phyloP scores from a whole-genome alignment of 2,329 filamentous ascomycete genomes.

The Ascomycota sp. region DNA sequence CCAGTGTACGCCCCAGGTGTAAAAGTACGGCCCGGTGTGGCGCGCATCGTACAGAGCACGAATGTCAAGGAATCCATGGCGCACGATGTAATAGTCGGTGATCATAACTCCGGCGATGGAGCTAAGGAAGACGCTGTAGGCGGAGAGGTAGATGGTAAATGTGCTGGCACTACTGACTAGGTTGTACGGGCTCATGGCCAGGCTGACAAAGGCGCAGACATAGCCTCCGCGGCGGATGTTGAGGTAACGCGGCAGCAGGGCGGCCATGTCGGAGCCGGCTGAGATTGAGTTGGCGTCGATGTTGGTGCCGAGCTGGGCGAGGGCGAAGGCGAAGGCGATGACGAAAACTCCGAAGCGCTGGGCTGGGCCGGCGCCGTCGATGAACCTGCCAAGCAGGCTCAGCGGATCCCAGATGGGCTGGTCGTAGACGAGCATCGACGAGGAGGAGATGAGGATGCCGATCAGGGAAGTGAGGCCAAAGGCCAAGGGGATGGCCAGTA shows the following conservation, averaged over 20 bases:
- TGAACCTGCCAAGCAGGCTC: conserved; percentile 42
- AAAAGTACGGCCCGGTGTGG: conserved; percentile 51
- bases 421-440: conserved; percentile 45
- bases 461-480: conserved; percentile 73
- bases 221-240: conserved; percentile 78
- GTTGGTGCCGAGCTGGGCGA: conserved; percentile 72
- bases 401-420: conserved; percentile 57
- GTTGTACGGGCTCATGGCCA: conserved; percentile 77
- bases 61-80: conserved; percentile 61
- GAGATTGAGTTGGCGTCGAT: conserved; percentile 76
- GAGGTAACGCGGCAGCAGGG: conserved; percentile 57
- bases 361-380: conserved; percentile 45
- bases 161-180: conserved; percentile 55
- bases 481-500: conserved; percentile 50
- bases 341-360: conserved; percentile 60
- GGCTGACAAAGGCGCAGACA: conserved; percentile 57
- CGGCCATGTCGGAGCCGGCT: conserved; percentile 66
- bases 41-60: conserved; percentile 60
- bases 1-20: conserved; percentile 55
- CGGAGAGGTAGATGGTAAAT: conserved; percentile 80
- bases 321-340: conserved; percentile 47
- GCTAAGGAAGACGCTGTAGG: conserved; percentile 86
- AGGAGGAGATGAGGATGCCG: conserved; percentile 58
- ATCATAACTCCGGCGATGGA: conserved; percentile 85
- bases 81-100: conserved; percentile 71